Evolutionary conservation across 768 basidiomycete species (phyloP), one percentile per base, ranked within the genome.

Genomic region (Hortiboletus campestris): DNA sequence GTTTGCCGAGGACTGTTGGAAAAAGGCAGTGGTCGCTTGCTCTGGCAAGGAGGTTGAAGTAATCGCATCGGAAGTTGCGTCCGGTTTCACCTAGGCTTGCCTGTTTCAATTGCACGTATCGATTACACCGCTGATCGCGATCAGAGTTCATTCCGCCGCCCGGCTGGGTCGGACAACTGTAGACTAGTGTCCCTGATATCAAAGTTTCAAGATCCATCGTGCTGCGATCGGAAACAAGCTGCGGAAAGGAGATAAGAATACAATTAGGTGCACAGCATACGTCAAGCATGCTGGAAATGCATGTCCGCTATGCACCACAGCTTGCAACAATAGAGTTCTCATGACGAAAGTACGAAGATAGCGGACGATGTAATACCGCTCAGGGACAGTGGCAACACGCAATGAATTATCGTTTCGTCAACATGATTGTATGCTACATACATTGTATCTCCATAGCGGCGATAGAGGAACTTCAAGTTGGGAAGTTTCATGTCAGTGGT

Each of bases 391-490:
- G 55, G 59, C 49, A 52, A 59, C 56, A 47, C 56, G 51, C 63
- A 52, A 67, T 46, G 56, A 63, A 57, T 35, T 20, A 41, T 38
- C 45, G 36, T 51, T 19, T 51, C 51, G 28, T 44, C 55, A 46
- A 40, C 36, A 49, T 43, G 49, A 46, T 51, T 19, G 45, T 51
- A 16, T 41, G 40, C 32, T 32, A 51, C 47, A 47, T 52, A n/a
- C n/a, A n/a, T n/a, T 51, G 58, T 55, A 63, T 62, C 57, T 56
- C 53, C 58, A 62, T 67, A 36, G 67, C 61, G 67, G 67, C 49
- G 59, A 62, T 69, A 68, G 62, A 66, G 45, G 56, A 59, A 48
- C 56, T 46, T 25, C 25, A 25, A 25, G 25, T 25, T 50, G 57
- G 53, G 42, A 60, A 59, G 28, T 43, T 56, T 57, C 60, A 47